Evolutionary conservation across 2,329 filamentous ascomycete species (phyloP), one percentile per base, ranked within the genome.

Genomic region (Hymenoscyphus occultus): DNA sequence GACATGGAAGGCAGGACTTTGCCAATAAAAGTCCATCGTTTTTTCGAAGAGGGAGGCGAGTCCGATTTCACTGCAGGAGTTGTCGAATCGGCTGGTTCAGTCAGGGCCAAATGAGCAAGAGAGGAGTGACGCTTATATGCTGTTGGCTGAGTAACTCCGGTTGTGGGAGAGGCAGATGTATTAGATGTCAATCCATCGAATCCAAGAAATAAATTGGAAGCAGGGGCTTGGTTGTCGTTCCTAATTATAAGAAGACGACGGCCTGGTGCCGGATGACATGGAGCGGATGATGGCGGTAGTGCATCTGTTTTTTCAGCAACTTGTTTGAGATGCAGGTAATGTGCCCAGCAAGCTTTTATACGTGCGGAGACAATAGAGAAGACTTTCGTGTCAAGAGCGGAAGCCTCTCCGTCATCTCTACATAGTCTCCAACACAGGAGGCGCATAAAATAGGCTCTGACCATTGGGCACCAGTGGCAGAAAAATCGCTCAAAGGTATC

Each of bases 391-490:
- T 89, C 86, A 58, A 83, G 73, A 13, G 80, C 77, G 35, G 80
- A 80, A 35, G 82, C 80, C 35, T 83, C 73, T 62, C 74, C 86
- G 70, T 88, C 86, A 71, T 84, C 86, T 65, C 89, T 80, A 64
- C 84, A 88, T 40, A 91, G 73, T 62, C 89, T 83, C 89, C 89
- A 92, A 75, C 88, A 90, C 39, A 91, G 74, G 42, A 92, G 76
- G 40, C 89, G 86, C 82, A 90, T 90, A 71, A 84, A 91, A 76
- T 91, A 91, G 31, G 88, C 85, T 70, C 89, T 82, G n/a, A 91
- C 87, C 89, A 91, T 91, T 0, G 89, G 88, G 74, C 87, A 91
- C 89, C 89, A 91, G 71, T 91, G 89, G 69, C 85, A 88, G 75
- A 91, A 92, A 67, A 87, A 84, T 68, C 82, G 84, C 67, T 87